phyloP scores from a whole-genome alignment of 129 eudicot species.

The Kitagawia praeruptora region DNA sequence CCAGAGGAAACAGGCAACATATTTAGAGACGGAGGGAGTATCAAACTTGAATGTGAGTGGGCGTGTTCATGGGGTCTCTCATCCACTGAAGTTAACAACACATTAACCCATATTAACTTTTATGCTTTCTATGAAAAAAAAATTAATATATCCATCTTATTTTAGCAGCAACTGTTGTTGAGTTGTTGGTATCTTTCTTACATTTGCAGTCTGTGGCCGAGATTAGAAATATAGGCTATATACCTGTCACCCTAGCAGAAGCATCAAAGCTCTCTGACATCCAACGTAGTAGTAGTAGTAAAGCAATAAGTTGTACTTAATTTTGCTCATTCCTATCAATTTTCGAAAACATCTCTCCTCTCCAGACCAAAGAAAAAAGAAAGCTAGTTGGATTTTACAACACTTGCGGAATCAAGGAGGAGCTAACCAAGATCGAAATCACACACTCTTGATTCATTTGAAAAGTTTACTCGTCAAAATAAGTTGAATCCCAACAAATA shows the following conservation, averaged over 20 bases:
- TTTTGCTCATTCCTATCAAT: neutral
- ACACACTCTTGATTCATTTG: neutral
- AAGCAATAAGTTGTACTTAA: neutral
- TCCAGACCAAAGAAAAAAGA: too few relatives aligned
- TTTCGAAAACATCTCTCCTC: neutral
- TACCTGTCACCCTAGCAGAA: conserved; percentile 11
- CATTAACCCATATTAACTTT: neutral
- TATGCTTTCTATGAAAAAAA: neutral
- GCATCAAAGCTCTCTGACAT: conserved; percentile 1
- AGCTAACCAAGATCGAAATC: neutral
- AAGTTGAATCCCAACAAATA: neutral
- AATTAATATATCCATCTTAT: neutral
- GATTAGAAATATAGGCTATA: neutral
- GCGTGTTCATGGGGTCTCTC: conserved; percentile 11
- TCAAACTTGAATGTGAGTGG: conserved; percentile 21
- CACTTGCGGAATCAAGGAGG: neutral
- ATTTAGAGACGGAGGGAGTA: too few relatives aligned
- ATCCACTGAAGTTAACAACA: conserved; percentile 7
- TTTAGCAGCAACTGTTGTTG: neutral
- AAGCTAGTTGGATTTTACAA: too few relatives aligned
- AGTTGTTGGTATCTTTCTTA: conserved; percentile 1
- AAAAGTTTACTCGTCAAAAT: neutral
- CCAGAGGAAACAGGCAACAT: too few relatives aligned
- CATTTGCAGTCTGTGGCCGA: neutral
- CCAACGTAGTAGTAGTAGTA: conserved; percentile 3